A percentile compares a stretch with the other conserved stretches of the same genome.
phyloP scores from a whole-genome alignment of 805 yeast species.

The Starmerella asiatica region DNA sequence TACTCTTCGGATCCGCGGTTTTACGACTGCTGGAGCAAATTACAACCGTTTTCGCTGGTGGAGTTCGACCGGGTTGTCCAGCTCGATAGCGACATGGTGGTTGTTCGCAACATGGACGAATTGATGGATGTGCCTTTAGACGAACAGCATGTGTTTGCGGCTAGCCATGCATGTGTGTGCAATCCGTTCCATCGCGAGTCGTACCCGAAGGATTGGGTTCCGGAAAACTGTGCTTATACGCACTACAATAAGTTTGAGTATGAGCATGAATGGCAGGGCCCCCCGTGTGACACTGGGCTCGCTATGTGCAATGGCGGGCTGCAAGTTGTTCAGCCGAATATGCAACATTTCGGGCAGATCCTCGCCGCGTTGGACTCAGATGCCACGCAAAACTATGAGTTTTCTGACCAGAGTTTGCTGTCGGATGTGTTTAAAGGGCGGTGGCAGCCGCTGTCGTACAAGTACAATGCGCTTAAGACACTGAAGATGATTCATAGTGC shows the following conservation, averaged over 20 bases:
- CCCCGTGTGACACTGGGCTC: conserved; percentile 32
- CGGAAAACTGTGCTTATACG: conserved; percentile 40
- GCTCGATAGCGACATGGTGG: conserved; percentile 49
- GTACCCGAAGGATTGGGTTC: conserved; percentile 42
- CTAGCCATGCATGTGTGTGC: conserved; percentile 50
- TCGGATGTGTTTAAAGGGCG: conserved; percentile 39
- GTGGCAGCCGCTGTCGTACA: conserved; percentile 42
- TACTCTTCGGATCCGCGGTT: conserved; percentile 41
- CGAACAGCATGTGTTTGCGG: conserved; percentile 35
- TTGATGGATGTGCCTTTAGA: conserved; percentile 36
- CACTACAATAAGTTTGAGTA: conserved; percentile 24
- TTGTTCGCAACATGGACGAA: conserved; percentile 45
- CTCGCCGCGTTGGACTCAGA: conserved; percentile 31
- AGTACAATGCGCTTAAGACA: conserved; percentile 46
- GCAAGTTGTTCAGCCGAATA: conserved; percentile 36
- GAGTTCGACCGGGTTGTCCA: conserved; percentile 44
- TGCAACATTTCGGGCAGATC: conserved; percentile 31
- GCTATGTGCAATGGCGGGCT: conserved; percentile 49
- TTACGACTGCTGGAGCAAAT: conserved; percentile 49
- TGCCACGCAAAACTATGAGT: conserved; percentile 34
- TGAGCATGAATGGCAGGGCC: conserved; percentile 29
- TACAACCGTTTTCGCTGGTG: conserved; percentile 39
- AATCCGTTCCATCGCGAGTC: conserved; percentile 41
- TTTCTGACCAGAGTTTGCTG: conserved; percentile 46
- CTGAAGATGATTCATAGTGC: conserved; percentile 34